A percentile compares a stretch with the other conserved stretches of the same genome.
These are phyloP conservation scores for Metarhizium rileyi DNA, from an alignment of 2,329 filamentous ascomycete species.

Conservation along the genomic window DNA sequence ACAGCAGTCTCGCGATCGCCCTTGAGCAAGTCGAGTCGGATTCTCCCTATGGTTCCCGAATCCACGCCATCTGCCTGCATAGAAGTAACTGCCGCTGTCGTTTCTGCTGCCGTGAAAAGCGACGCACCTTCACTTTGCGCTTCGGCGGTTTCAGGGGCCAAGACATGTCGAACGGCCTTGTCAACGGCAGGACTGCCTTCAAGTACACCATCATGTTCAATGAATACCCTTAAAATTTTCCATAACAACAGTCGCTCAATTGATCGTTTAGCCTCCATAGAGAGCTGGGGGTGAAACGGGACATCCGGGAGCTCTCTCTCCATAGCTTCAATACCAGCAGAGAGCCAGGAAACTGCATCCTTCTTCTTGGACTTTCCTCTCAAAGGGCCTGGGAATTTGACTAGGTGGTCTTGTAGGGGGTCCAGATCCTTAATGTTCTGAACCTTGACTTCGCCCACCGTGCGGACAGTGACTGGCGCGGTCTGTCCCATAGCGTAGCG, in stretches of 20 bases:
- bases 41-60: slow-evolving; percentile 55
- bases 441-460: slow-evolving; percentile 73
- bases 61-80: slow-evolving; percentile 59
- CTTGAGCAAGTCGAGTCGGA: slow-evolving; percentile 63
- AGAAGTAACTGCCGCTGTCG: slow-evolving; percentile 17
- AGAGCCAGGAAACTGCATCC: slow-evolving; percentile 75
- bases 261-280: slow-evolving; percentile 56
- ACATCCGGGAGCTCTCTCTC: slow-evolving; percentile 48
- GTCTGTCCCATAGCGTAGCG: slow-evolving; percentile 69
- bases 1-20: slow-evolving; percentile 87
- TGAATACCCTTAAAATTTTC: slow-evolving; percentile 72
- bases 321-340: slow-evolving; percentile 61
- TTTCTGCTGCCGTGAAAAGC: slow-evolving; percentile 15
- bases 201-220: slow-evolving; percentile 77
- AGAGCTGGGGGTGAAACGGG: slow-evolving; percentile 38
- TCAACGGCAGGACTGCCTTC: slow-evolving; percentile 65
- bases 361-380: slow-evolving; percentile 93
- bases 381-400: slow-evolving; percentile 82
- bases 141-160: slow-evolving; percentile 48
- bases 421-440: slow-evolving; percentile 64
- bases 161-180: slow-evolving; percentile 62
- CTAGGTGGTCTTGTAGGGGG: slow-evolving; percentile 60
- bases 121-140: slow-evolving; percentile 9
- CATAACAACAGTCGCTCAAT: slow-evolving; percentile 77
- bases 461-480: slow-evolving; percentile 69